A percentile compares a stretch with the other conserved stretches of the same genome.
phyloP scores from a whole-genome alignment of 73 alveolate genomes.

The Paramecium caudatum region DNA sequence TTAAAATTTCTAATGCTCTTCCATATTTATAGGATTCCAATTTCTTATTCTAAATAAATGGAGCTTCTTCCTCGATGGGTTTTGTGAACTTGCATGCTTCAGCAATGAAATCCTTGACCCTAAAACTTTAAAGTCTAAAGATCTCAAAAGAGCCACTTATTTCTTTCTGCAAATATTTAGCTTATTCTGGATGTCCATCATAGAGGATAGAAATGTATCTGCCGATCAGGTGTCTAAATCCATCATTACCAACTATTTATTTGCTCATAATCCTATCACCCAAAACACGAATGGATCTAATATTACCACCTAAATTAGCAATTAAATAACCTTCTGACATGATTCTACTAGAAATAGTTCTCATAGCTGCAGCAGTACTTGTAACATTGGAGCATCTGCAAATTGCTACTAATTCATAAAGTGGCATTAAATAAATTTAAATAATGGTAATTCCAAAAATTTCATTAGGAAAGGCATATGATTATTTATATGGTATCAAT shows the following conservation, averaged over 20 bases:
- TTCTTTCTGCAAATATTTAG: not conserved
- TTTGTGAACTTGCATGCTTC: constrained; percentile 47
- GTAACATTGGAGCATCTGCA: constrained; percentile 57
- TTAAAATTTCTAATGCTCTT: constrained; percentile 27
- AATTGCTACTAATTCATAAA: constrained; percentile 49
- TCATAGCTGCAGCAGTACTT: constrained; percentile 33
- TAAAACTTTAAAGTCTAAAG: constrained; percentile 6
- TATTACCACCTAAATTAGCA: constrained; percentile 17
- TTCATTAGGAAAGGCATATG: constrained; percentile 14
- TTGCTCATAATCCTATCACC: constrained; percentile 64
- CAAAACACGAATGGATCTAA: constrained; percentile 1
- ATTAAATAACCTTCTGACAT: constrained; percentile 2
- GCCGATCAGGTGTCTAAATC: constrained; percentile 48
- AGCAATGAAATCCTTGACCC: constrained; percentile 27
- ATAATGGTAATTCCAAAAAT: constrained; percentile 6
- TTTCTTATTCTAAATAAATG: constrained; percentile 13
- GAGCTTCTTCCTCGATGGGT: constrained; percentile 61
- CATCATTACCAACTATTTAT: constrained; percentile 50
- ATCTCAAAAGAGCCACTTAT: not conserved
- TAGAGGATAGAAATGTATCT: constrained; percentile 38
- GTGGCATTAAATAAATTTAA: constrained; percentile 33
- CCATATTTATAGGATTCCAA: constrained; percentile 4
- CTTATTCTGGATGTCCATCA: constrained; percentile 48
- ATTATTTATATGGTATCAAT: constrained; percentile 85
- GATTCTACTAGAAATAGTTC: not conserved